Conservation (phyloP, 495 filamentous ascomycete species). For the Penicillium subrubescens region DNA sequence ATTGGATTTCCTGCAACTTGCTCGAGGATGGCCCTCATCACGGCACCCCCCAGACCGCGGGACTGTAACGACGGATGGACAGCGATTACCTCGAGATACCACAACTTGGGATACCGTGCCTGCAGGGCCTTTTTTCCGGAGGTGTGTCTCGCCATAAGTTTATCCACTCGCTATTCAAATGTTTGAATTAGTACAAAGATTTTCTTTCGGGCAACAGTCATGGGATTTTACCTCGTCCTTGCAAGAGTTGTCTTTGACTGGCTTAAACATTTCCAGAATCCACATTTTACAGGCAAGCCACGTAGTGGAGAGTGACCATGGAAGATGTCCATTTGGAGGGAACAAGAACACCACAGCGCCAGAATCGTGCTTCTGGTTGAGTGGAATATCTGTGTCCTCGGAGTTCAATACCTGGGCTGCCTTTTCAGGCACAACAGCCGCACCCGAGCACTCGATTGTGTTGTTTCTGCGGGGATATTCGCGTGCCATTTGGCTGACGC, state of each 20-base stretch:
- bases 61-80: constrained; percentile 34
- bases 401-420: background rate
- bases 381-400: background rate
- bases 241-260: constrained; percentile 17
- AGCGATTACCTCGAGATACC: constrained; percentile 36
- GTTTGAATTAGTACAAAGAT: background rate
- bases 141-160: constrained; percentile 17
- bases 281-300: constrained; percentile 24
- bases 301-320: constrained; percentile 19
- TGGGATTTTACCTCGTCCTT: constrained; percentile 17
- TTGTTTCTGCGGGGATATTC: constrained; percentile 4
- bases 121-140: constrained; percentile 5
- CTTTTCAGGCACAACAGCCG: background rate
- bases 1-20: constrained; percentile 17
- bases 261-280: constrained; percentile 20
- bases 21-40: constrained; percentile 23
- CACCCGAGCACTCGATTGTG: background rate
- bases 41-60: constrained; percentile 25
- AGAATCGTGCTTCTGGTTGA: constrained; percentile 14
- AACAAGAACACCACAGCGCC: constrained; percentile 28
- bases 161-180: constrained; percentile 20
- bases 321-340: constrained; percentile 18
- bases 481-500: constrained; percentile 12
- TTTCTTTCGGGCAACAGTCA: background rate
- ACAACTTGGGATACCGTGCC: constrained; percentile 18